Base-by-base conservation (phyloP, 2,329 filamentous ascomycete genomes). In the Trichoderma hamatum region DNA sequence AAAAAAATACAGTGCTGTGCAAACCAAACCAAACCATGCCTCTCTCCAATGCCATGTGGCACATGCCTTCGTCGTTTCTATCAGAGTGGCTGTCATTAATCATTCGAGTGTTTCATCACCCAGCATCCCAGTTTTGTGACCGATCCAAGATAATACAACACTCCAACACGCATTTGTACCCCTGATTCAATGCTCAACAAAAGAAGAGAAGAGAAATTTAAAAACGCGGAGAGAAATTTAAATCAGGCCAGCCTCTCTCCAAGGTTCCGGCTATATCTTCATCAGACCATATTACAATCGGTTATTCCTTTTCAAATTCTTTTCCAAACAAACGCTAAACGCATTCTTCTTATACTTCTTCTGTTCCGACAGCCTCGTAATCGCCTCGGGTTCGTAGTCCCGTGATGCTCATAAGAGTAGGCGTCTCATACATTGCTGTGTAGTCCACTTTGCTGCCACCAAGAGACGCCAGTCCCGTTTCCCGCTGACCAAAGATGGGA, bases 361-460 rank as follows among this genome's bases (percentile, higher is more conserved):
- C 87, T 0, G 76, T 84, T 16, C 82, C 83, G 32, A 92, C 89
- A 24, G 83, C 82, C 82, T 93, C 86, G 79, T 93, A 91, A 72
- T 88, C 84, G 49, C 84, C 84, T 62, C 79, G 80, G 74, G 82
- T 80, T 76, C 82, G 82, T 79, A 84, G 82, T 24, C 80, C 81
- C n/a, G 80, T 78, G 56, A 84, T 72, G n/a, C 80, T 80, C 88
- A 93, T 92, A 71, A 89, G 84, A 5, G 85, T 81, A 6, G 95
- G 95, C 24, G 90, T 88, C 79, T 98, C 95, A 80, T 97, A 99
- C 85, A 98, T 88, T 68, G 87, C 88, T 24, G 92, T 92, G 79
- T 97, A 99, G 80, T 97, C 93, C 58, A 99, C 88, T 49, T 86
- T 82, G 75, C 92, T 86, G 2, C 96, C 95, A 16, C 89, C 92